Evolutionary conservation across 1,284 basidiomycete species (phyloP).

Genomic region (Papiliotrema nemorosa): DNA sequence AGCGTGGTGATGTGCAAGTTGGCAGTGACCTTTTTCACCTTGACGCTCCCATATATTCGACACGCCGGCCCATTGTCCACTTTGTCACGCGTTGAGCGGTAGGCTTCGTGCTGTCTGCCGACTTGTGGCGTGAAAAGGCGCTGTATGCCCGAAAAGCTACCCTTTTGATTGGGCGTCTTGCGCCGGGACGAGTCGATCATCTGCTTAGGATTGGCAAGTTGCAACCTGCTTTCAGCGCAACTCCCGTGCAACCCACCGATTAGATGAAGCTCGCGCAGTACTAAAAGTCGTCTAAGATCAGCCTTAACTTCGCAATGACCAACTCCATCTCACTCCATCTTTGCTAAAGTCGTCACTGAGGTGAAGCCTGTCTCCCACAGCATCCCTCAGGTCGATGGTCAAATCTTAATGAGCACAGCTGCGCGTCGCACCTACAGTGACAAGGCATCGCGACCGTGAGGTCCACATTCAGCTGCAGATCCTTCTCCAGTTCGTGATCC

Average conservation of each 20-base stretch:
- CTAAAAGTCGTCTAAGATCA: conserved; percentile 68
- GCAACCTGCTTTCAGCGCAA: conserved; percentile 9
- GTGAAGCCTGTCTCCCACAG: conserved; percentile 83
- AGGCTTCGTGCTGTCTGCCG: conserved; percentile 53
- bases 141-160: conserved; percentile 36
- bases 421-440: conserved; percentile 61
- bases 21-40: conserved; percentile 87
- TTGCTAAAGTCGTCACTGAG: conserved; percentile 78
- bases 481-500: conserved; percentile 61
- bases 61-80: conserved; percentile 67
- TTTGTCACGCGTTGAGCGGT: conserved; percentile 68
- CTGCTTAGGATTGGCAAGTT: conserved; percentile 25
- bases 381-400: conserved; percentile 85
- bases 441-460: conserved; percentile 89
- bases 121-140: conserved; percentile 43
- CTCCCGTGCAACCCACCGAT: conserved; percentile 55
- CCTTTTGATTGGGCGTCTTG: conserved; percentile 34
- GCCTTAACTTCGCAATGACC: background rate
- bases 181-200: conserved; percentile 39
- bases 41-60: conserved; percentile 77
- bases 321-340: conserved; percentile 64
- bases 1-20: conserved; percentile 87
- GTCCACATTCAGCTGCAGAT: conserved; percentile 82
- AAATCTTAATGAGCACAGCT: conserved; percentile 56
- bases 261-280: conserved; percentile 69